phyloP scores from a whole-genome alignment of 345 rosid genomes.

The Salix purpurea region DNA sequence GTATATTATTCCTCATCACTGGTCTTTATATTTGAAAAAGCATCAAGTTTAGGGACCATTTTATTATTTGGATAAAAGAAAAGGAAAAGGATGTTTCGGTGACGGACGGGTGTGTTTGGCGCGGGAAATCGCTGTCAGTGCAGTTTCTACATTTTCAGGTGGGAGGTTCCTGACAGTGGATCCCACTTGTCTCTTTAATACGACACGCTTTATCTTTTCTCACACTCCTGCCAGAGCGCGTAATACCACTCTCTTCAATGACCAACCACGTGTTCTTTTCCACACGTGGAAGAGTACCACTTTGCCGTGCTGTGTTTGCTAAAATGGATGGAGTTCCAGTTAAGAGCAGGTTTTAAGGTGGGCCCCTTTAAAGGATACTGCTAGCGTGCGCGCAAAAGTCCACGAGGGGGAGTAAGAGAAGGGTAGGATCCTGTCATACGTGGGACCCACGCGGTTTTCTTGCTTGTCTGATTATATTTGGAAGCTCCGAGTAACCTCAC shows the following conservation, averaged over 20 bases:
- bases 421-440: conserved; percentile 18
- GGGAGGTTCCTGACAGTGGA: conserved; percentile 15
- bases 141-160: conserved; percentile 31
- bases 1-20: too few species aligned
- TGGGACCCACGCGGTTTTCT: conserved; percentile 53
- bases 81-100: not conserved
- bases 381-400: conserved; percentile 52
- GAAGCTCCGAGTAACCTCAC: too few species aligned
- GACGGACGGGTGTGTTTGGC: conserved; percentile 8
- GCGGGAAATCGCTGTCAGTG: conserved; percentile 39
- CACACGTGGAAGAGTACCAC: not conserved
- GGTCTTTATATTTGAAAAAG: too few species aligned
- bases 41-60: not conserved
- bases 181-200: conserved; percentile 1
- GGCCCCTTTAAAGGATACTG: conserved; percentile 15
- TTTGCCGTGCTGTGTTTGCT: not conserved
- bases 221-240: not conserved
- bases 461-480: conserved; percentile 16
- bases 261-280: not conserved
- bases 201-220: not conserved
- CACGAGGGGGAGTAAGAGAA: conserved; percentile 12
- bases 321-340: not conserved
- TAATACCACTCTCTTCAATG: not conserved
- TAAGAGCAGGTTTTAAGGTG: not conserved
- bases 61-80: not conserved